Percentiles rank a stretch among this genome's conserved stretches.
Evolutionary conservation across 1,284 basidiomycete species (phyloP).

Genomic region (Moniliophthora roreri): DNA sequence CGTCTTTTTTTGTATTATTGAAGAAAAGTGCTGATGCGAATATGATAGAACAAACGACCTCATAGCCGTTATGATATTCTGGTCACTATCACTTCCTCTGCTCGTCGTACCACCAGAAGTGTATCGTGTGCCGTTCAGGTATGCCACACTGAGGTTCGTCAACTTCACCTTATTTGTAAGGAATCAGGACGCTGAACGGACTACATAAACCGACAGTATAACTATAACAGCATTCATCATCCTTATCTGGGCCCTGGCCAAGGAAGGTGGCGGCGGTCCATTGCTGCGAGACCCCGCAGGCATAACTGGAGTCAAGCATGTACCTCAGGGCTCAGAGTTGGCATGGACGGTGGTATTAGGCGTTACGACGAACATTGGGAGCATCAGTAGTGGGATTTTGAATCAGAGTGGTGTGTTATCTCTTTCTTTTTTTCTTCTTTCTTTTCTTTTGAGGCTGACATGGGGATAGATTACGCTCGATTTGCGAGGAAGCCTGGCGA

Average conservation of each 20-base stretch:
- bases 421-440: not conserved
- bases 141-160: not conserved
- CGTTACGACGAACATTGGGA: slow-evolving; percentile 30
- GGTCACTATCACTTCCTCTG: slow-evolving; percentile 24
- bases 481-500: slow-evolving; percentile 30
- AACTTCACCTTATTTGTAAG: slow-evolving; percentile 22
- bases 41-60: not conserved
- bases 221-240: slow-evolving; percentile 28
- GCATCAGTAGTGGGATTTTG: slow-evolving; percentile 32
- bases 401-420: slow-evolving; percentile 29
- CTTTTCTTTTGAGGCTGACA: not conserved
- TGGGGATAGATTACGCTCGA: slow-evolving; percentile 29
- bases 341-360: slow-evolving; percentile 33
- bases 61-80: slow-evolving; percentile 29
- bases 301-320: slow-evolving; percentile 24
- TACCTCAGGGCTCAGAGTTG: slow-evolving; percentile 22
- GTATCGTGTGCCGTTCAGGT: slow-evolving; percentile 5
- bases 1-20: slow-evolving; percentile 30
- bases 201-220: no score
- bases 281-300: slow-evolving; percentile 29
- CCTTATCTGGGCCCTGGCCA: slow-evolving; percentile 33
- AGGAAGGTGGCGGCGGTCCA: slow-evolving; percentile 31
- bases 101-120: slow-evolving; percentile 24
- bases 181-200: slow-evolving; percentile 27
- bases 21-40: no score